Conservation (phyloP, 2,329 filamentous ascomycete species). For the Alternaria metachromatica region DNA sequence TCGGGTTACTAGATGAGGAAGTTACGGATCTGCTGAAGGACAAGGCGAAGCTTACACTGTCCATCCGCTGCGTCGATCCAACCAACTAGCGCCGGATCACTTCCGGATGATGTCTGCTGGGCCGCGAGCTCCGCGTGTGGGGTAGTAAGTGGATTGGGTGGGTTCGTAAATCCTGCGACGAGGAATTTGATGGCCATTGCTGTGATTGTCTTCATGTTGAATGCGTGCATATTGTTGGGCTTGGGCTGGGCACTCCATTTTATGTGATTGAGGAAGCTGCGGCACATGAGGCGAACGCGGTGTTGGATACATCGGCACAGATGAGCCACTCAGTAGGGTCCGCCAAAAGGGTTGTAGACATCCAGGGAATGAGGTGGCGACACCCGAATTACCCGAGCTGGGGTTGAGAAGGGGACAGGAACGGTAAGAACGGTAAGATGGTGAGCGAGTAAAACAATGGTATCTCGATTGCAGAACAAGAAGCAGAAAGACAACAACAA, state of each 20-base stretch:
- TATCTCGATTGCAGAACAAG: background rate
- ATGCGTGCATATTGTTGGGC: background rate
- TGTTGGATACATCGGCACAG: background rate
- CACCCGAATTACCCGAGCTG: background rate
- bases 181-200: background rate
- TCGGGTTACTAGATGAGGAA: background rate
- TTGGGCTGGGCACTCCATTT: background rate
- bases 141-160: constrained; percentile 18
- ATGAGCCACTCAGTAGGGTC: background rate
- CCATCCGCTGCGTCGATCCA: constrained; percentile 25
- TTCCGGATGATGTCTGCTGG: constrained; percentile 16
- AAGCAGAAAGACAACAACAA: background rate
- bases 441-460: background rate
- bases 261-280: background rate
- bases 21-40: background rate
- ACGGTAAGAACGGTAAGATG: background rate
- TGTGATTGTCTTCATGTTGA: background rate
- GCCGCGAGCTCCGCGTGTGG: constrained; percentile 24
- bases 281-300: background rate
- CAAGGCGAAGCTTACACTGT: constrained; percentile 17
- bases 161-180: background rate
- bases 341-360: no score
- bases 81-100: constrained; percentile 29
- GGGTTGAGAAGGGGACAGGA: background rate
- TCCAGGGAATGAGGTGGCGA: background rate